These are phyloP conservation scores for Globisporangium canariense DNA, from an alignment of 352 stramenopile genomes.

Conservation along the genomic window DNA sequence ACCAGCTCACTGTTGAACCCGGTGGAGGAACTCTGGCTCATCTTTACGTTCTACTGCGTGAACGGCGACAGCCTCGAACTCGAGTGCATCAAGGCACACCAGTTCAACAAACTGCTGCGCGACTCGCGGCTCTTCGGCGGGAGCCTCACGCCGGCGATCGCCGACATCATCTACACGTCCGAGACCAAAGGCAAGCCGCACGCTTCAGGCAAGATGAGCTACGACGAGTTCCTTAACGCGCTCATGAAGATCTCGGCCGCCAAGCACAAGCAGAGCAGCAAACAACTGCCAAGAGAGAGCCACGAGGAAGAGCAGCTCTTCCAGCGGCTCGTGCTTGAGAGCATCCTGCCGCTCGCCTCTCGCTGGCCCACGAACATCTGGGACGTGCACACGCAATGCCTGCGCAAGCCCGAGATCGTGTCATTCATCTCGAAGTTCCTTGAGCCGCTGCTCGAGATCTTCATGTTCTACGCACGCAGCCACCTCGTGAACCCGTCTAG, in stretches of 20 bases:
- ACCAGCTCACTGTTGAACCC: conserved; percentile 18
- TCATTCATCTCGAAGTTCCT: conserved; percentile 66
- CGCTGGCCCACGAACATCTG: conserved; percentile 55
- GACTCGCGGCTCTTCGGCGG: conserved; percentile 53
- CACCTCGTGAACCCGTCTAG: conserved; percentile 33
- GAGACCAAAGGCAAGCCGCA: conserved; percentile 68
- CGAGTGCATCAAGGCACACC: conserved; percentile 63
- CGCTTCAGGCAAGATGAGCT: conserved; percentile 66
- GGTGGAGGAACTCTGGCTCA: conserved; percentile 69
- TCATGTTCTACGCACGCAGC: conserved; percentile 73
- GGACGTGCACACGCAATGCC: conserved; percentile 40
- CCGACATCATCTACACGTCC: conserved; percentile 77
- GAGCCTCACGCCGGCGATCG: conserved; percentile 60
- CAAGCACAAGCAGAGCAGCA: conserved; percentile 28
- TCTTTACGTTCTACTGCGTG: conserved; percentile 83
- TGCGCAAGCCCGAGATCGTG: conserved; percentile 50
- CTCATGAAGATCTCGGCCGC: conserved; percentile 59
- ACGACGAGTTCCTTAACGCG: conserved; percentile 78
- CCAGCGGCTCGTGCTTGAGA: conserved; percentile 49
- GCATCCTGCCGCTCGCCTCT: conserved; percentile 54
- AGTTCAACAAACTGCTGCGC: conserved; percentile 70
- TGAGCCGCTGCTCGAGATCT: conserved; percentile 65
- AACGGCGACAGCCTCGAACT: conserved; percentile 73
- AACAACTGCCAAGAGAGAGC: conserved; percentile 29
- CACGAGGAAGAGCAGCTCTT: conserved; percentile 54